Evolutionary conservation across 2,329 filamentous ascomycete genomes (phyloP), one percentile per base, ranked within the genome.

Genomic region (Teratosphaeriaceae sp.): DNA sequence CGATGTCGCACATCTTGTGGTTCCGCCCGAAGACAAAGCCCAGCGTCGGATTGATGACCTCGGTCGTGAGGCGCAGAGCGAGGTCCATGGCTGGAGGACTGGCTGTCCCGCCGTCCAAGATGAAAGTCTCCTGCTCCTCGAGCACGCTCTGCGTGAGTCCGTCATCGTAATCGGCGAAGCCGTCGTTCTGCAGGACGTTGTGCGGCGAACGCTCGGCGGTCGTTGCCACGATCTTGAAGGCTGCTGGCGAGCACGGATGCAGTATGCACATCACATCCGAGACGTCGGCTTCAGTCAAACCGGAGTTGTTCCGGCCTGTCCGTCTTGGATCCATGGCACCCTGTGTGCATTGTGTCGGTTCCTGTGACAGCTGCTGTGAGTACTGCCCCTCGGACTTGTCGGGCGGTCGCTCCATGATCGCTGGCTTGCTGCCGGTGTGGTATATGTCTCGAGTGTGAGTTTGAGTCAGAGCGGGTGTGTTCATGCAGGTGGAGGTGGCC

Each of bases 21-120:
- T 92, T 90, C 43, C 92, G 81, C 22, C 92, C 92, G 64, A 98
- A 97, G 33, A 79, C 76, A 65, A 94, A 97, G 27, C 92, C 92
- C 40, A 78, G 68, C 2, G 70, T 59, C 5, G 82, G 79, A 52
- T 85, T 75, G 58, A 84, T 85, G 47, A 87, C 72, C 5, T 69
- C 63, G 5, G 85, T 82, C 1, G 88, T 94, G 50, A 96, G 76
- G 40, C 87, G 78, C 36, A 97, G 70, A 2, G 87, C 87, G 39
- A 97, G 77, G 58, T 89, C 87, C 40, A 64, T 56, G 3, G 55
- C 52, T 20, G n/a, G n/a, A n/a, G n/a, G n/a, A n/a, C n/a, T 56
- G 31, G 49, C 54, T 35, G 64, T 46, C 19, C 43, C 47, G 20
- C 43, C 40, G 23, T 50, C 66, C 58, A 47, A 37, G 31, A 60